Evolutionary conservation across 2,329 filamentous ascomycete genomes (phyloP).

Genomic region (Paraphaeosphaeria minitans): DNA sequence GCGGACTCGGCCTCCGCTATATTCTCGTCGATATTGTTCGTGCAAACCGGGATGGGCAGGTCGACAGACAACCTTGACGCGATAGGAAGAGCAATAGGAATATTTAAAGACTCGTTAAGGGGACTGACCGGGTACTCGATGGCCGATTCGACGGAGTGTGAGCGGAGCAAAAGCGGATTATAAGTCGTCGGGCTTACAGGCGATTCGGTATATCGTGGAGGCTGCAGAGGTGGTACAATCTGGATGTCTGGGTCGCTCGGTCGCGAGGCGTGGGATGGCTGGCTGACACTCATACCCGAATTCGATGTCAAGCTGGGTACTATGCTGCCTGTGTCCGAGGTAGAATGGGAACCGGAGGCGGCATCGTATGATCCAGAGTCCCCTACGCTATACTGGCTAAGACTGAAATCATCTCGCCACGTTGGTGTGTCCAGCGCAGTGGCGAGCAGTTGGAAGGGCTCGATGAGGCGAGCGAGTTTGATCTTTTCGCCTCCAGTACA

Average conservation of each 20-base stretch:
- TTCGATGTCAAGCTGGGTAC: conserved; percentile 23
- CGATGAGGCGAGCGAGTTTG: conserved; percentile 43
- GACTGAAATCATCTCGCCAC: conserved; percentile 21
- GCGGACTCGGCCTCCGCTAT: conserved; percentile 11
- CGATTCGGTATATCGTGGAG: conserved; percentile 29
- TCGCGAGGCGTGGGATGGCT: conserved; percentile 19
- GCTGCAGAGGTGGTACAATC: conserved; percentile 9
- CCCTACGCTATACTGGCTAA: conserved; percentile 28
- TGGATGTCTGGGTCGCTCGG: conserved; percentile 15
- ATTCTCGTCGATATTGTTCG: conserved; percentile 17
- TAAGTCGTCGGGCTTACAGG: conserved; percentile 28
- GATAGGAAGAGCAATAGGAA: conserved; percentile 27
- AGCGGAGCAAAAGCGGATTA: conserved; percentile 7
- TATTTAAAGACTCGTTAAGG: conserved; percentile 29
- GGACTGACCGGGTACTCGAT: conserved; percentile 27
- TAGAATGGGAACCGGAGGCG: conserved; percentile 22
- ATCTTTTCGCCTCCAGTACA: conserved; percentile 38
- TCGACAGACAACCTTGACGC: conserved; percentile 27
- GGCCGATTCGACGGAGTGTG: conserved; percentile 17
- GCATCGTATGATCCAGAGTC: conserved; percentile 27
- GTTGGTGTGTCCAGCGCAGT: conserved; percentile 25
- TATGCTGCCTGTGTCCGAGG: conserved; percentile 22
- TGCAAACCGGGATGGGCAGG: conserved; percentile 31
- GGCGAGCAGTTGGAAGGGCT: conserved; percentile 36
- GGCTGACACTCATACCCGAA: conserved; percentile 21